Percentiles rank a stretch among this genome's conserved stretches.
These are phyloP conservation scores for Saccharomycopsis schoenii DNA, from an alignment of 805 yeast species.

Conservation along the genomic window DNA sequence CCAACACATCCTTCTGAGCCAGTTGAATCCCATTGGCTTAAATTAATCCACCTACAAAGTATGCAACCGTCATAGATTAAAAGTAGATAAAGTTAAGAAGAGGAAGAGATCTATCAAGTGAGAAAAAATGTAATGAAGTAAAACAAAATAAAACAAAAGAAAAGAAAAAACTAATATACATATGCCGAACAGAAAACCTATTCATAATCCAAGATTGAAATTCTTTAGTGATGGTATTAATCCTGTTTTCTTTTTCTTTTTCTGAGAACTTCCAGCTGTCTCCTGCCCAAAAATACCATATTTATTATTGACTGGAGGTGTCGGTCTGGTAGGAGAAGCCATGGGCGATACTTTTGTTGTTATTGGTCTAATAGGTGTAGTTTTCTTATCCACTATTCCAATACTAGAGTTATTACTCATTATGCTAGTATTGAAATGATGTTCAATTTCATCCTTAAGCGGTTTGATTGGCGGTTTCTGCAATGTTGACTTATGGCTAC, in stretches of 20 bases:
- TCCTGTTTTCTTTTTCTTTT: constrained; percentile 6
- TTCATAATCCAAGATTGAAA: constrained; percentile 4
- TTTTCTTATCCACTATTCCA: constrained; percentile 1
- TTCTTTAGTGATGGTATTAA: constrained; percentile 7
- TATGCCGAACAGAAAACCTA: not conserved
- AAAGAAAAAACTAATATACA: not conserved
- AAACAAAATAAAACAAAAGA: not conserved
- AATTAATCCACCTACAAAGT: too few species aligned
- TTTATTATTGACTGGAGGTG: not conserved
- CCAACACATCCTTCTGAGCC: too few species aligned
- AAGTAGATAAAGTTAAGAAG: too few species aligned
- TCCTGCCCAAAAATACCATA: not conserved
- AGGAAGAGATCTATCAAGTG: too few species aligned
- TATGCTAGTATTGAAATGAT: not conserved
- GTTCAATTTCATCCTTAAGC: constrained; percentile 2
- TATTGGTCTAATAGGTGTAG: not conserved
- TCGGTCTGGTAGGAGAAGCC: not conserved
- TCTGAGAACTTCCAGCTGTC: not conserved
- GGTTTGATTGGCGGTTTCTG: constrained; percentile 19
- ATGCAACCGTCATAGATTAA: too few species aligned
- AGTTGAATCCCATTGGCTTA: too few species aligned
- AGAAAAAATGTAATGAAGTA: not conserved
- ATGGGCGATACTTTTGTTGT: not conserved
- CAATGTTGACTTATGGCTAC: constrained; percentile 7
- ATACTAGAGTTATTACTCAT: not conserved